Evolutionary conservation across 2,329 filamentous ascomycete genomes (phyloP).

Genomic region (Monilinia fructigena): DNA sequence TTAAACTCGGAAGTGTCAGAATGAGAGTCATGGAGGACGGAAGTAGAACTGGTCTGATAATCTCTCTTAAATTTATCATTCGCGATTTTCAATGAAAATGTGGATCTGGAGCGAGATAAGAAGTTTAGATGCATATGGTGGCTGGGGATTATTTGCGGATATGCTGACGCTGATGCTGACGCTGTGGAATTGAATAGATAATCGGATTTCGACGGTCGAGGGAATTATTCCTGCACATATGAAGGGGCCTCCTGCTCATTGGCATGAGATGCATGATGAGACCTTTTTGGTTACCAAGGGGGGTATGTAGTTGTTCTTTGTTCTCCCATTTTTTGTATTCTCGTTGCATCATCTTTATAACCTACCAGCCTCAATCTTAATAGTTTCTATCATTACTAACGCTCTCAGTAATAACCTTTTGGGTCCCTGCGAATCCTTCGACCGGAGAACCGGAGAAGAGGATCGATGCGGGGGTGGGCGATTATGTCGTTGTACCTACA

Average conservation of each 20-base stretch:
- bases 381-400: background rate
- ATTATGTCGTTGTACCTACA: constrained; percentile 19
- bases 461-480: constrained; percentile 14
- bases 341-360: background rate
- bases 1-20: constrained; percentile 2
- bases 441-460: background rate
- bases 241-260: constrained; percentile 14
- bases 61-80: too few species aligned
- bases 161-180: too few species aligned
- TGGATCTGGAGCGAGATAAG: too few species aligned
- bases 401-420: background rate
- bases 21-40: constrained; percentile 13
- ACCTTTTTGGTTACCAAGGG: constrained; percentile 16
- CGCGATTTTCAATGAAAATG: background rate
- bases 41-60: constrained; percentile 2
- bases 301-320: background rate
- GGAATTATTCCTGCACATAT: constrained; percentile 9
- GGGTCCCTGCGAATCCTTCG: background rate
- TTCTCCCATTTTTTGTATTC: background rate
- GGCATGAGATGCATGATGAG: constrained; percentile 23
- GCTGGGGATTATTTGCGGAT: too few species aligned
- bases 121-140: too few species aligned
- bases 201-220: constrained; percentile 8
- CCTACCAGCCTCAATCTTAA: background rate
- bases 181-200: background rate